Evolutionary conservation across 192 early-diverging fungal genomes (phyloP), one percentile per base, ranked within the genome.

Genomic region (Kickxella alabastrina): DNA sequence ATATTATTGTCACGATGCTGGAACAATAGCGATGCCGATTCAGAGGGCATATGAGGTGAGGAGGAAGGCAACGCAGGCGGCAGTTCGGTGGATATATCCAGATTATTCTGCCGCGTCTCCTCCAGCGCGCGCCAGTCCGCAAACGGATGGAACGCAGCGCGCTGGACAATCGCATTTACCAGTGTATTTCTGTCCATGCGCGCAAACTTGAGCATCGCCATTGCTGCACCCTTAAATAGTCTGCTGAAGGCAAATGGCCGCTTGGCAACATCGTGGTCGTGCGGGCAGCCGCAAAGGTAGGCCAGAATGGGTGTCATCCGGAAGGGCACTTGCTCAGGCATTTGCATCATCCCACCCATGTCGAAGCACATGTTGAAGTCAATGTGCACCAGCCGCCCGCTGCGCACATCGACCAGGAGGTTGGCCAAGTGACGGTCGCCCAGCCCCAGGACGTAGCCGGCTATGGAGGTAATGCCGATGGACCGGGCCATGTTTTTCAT

Each of bases 301-400:
- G 51, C 23, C 0, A 77, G 53, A 28, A 76, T 80, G 24, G 73
- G 80, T 14, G 87, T 84, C 54, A 90, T 49, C n/a, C 87, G 65
- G 57, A 87, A 90, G n/a, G 87, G 87, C 6, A 88, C 86, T 3
- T 60, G 79, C 59, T 90, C 87, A 10, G 86, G 86, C 1, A 90
- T 69, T 12, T 82, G 75, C 22, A 87, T 67, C 3, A 75, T 54
- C 1, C 52, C 25, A 6, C 87, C 87, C 35, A 82, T 83, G 34
- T 87, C 87, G 48, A 87, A 90, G 53, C 85, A 83, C 8, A 90
- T 83, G 52, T 87, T 90, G 53, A 78, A 90, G 52, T 90, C 87
- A 45, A 90, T 84, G 51, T 87, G 85, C 36, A 90, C 62, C 32
- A 90, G 57, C 10, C 73, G 75, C 0, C 83, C 85, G 3, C 28